Conservation (phyloP, 75 land plant species). For the Ceratopteris richardii region DNA sequence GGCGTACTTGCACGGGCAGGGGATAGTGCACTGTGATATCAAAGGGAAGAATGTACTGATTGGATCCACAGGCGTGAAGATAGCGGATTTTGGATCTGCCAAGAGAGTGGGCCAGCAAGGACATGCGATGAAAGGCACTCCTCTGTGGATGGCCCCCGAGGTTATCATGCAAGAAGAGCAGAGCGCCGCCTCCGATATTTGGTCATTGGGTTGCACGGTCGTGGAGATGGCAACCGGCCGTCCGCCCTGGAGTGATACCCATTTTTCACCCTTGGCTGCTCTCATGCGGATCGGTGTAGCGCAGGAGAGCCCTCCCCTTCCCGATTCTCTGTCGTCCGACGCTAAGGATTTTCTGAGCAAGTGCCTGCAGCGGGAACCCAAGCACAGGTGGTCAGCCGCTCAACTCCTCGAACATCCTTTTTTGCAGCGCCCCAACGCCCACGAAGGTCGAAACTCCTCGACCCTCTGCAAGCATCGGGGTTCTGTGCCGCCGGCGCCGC, state of each 20-base stretch:
- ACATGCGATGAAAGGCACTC: constrained; percentile 19
- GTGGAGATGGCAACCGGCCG: constrained; percentile 55
- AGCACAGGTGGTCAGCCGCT: constrained; percentile 43
- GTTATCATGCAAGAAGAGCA: constrained; percentile 31
- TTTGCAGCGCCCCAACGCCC: constrained; percentile 6
- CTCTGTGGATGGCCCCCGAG: constrained; percentile 52
- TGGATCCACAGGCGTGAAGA: constrained; percentile 35
- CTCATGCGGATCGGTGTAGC: constrained; percentile 52
- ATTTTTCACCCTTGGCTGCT: constrained; percentile 44
- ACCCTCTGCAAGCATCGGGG: background rate
- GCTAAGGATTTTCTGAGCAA: constrained; percentile 67
- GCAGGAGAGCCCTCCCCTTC: constrained; percentile 33
- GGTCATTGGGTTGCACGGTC: constrained; percentile 56
- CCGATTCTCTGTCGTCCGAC: constrained; percentile 37
- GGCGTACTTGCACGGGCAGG: constrained; percentile 27
- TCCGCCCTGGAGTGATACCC: constrained; percentile 33
- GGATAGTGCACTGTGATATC: constrained; percentile 58
- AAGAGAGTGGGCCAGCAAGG: constrained; percentile 10
- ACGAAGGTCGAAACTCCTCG: background rate
- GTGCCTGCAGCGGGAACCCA: constrained; percentile 49
- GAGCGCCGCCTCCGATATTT: constrained; percentile 36
- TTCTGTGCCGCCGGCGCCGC: background rate
- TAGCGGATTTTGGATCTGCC: constrained; percentile 85
- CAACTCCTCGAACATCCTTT: constrained; percentile 68
- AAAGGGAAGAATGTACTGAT: constrained; percentile 52